These are phyloP conservation scores for Austroboletus eburneus DNA, from an alignment of 768 basidiomycete genomes.

Conservation along the genomic window DNA sequence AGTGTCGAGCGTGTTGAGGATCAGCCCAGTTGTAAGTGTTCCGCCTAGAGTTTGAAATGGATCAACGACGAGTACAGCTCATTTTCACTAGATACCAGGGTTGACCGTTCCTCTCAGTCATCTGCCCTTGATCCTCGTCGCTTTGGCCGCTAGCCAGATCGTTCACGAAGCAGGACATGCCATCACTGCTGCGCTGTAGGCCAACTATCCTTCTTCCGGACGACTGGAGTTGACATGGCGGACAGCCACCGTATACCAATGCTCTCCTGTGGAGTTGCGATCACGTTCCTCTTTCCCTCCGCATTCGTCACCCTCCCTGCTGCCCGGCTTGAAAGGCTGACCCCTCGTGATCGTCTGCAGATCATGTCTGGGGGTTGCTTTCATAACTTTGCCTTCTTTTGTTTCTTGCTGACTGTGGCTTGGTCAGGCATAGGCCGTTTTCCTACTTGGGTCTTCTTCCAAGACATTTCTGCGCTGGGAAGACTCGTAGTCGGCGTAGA, in stretches of 20 bases:
- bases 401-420: conserved; percentile 39
- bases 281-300: conserved; percentile 64
- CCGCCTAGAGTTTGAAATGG: neutral
- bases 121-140: conserved; percentile 58
- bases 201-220: neutral
- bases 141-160: conserved; percentile 62
- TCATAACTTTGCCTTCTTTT: conserved; percentile 67
- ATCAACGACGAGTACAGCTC: neutral
- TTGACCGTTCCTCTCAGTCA: conserved; percentile 74
- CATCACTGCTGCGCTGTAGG: conserved; percentile 69
- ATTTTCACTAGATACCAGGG: conserved; percentile 64
- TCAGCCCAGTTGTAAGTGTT: conserved; percentile 31
- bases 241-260: conserved; percentile 63
- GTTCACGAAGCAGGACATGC: conserved; percentile 82
- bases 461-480: conserved; percentile 48
- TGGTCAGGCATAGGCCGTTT: conserved; percentile 27
- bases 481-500: conserved; percentile 53
- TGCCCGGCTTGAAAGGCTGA: conserved; percentile 33
- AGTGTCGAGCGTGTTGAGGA: conserved; percentile 8
- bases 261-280: conserved; percentile 53
- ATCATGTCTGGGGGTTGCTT: conserved; percentile 72
- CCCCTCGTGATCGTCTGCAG: conserved; percentile 46
- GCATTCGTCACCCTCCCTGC: conserved; percentile 67
- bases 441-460: conserved; percentile 41
- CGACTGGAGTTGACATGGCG: neutral